phyloP scores from a whole-genome alignment of 2,329 filamentous ascomycete species.

The Penicillium sp. region DNA sequence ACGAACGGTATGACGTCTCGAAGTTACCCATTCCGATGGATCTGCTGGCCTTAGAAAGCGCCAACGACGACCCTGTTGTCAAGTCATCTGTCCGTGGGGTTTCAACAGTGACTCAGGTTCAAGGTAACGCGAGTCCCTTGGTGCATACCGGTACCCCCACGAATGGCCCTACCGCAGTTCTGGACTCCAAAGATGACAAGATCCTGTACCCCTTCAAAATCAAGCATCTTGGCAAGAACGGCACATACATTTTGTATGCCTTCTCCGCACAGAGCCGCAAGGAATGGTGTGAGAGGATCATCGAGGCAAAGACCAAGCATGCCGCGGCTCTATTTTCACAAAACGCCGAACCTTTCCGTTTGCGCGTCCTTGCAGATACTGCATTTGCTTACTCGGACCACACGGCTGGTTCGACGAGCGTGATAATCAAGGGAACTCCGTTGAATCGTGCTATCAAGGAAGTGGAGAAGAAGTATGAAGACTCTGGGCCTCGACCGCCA shows the following conservation, averaged over 20 bases:
- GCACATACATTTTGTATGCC: conserved; percentile 87
- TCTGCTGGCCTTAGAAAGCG: conserved; percentile 83
- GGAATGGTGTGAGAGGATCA: conserved; percentile 91
- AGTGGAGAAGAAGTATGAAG: conserved; percentile 68
- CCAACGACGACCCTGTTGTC: conserved; percentile 83
- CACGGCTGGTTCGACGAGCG: conserved; percentile 59
- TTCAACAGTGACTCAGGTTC: conserved; percentile 53
- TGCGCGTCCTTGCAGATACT: conserved; percentile 86
- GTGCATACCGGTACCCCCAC: conserved; percentile 65
- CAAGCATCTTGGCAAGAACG: conserved; percentile 84
- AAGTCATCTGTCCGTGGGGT: conserved; percentile 73
- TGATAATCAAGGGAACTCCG: conserved; percentile 84
- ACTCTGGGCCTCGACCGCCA: conserved; percentile 59
- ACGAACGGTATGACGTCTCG: conserved; percentile 83
- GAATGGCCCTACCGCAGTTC: conserved; percentile 44
- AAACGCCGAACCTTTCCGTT: conserved; percentile 90
- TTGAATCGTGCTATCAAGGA: conserved; percentile 86
- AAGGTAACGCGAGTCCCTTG: conserved; percentile 45
- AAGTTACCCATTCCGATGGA: conserved; percentile 97
- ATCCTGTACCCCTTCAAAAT: conserved; percentile 91
- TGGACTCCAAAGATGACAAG: conserved; percentile 67
- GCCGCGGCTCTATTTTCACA: conserved; percentile 83
- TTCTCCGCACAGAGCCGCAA: conserved; percentile 67
- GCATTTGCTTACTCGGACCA: conserved; percentile 58
- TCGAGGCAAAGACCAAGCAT: conserved; percentile 90